Percentiles rank a stretch among this genome's conserved stretches.
These are phyloP conservation scores for Pulveroboletus sp. DNA, from an alignment of 768 basidiomycete species.

Conservation along the genomic window DNA sequence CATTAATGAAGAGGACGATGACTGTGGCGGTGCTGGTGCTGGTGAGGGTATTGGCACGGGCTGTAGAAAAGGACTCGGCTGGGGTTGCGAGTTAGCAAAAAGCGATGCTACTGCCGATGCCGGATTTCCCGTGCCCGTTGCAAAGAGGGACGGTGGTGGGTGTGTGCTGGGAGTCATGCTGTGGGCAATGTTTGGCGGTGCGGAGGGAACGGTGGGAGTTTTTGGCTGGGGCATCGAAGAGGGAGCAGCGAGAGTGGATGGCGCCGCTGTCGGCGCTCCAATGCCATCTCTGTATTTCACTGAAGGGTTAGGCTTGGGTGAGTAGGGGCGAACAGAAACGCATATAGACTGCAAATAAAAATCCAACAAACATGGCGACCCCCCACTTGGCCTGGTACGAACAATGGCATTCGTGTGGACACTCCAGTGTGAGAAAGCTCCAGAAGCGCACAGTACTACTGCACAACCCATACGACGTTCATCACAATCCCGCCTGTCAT, in stretches of 20 bases:
- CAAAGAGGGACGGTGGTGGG: constrained; percentile 28
- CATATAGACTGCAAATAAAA: not conserved
- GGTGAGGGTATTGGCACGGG: constrained; percentile 17
- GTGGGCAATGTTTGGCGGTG: constrained; percentile 12
- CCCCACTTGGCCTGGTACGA: too few species aligned
- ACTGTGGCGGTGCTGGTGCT: constrained; percentile 10
- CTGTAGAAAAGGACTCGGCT: constrained; percentile 29
- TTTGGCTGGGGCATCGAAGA: constrained; percentile 12
- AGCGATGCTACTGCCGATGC: constrained; percentile 13
- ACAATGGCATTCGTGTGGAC: too few species aligned
- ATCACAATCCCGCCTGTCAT: too few species aligned
- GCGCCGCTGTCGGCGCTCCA: constrained; percentile 6
- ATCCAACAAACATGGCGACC: not conserved
- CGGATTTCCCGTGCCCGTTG: constrained; percentile 14
- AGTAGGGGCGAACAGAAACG: not conserved
- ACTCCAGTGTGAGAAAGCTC: too few species aligned
- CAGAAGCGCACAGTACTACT: too few species aligned
- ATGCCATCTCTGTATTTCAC: constrained; percentile 25
- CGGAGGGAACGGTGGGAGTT: constrained; percentile 16
- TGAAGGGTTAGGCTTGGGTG: constrained; percentile 3
- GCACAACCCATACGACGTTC: too few species aligned
- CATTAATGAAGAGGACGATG: constrained; percentile 24
- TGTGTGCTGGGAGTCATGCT: constrained; percentile 34
- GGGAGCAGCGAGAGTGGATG: constrained; percentile 9
- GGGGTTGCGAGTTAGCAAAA: constrained; percentile 23